These are phyloP conservation scores for Capronia americana DNA, from an alignment of 2,329 filamentous ascomycete species.

Conservation along the genomic window DNA sequence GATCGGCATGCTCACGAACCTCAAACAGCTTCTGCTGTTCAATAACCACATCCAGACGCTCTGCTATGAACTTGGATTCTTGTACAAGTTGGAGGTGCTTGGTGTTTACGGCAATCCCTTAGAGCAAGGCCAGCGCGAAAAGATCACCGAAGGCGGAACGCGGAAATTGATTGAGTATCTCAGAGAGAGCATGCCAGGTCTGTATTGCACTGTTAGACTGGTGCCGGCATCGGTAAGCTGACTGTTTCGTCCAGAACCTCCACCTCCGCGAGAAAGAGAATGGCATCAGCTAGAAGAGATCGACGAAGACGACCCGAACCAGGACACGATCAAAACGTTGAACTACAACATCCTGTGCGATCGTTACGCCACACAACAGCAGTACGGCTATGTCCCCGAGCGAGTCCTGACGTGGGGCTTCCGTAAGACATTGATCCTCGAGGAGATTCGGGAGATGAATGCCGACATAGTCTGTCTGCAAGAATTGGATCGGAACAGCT, in stretches of 20 bases:
- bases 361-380: constrained; percentile 81
- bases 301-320: constrained; percentile 56
- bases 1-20: constrained; percentile 93
- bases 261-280: constrained; percentile 76
- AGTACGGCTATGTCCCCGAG: constrained; percentile 90
- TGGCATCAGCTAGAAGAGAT: constrained; percentile 74
- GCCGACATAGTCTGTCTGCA: constrained; percentile 93
- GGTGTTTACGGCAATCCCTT: constrained; percentile 93
- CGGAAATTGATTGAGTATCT: constrained; percentile 81
- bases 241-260: constrained; percentile 65
- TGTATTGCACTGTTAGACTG: constrained; percentile 45
- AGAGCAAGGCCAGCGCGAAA: constrained; percentile 75
- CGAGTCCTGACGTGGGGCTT: constrained; percentile 85
- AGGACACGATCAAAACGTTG: constrained; percentile 78
- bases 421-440: constrained; percentile 79
- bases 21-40: constrained; percentile 84
- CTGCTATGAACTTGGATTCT: constrained; percentile 84
- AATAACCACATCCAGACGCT: constrained; percentile 82
- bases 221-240: constrained; percentile 20
- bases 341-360: constrained; percentile 97
- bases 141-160: constrained; percentile 86
- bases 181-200: constrained; percentile 84
- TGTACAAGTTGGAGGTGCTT: constrained; percentile 86
- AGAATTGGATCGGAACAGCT: constrained; percentile 90
- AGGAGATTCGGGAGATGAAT: constrained; percentile 78